Percentiles rank a stretch among this genome's conserved stretches.
Conservation (phyloP, 164 flowering plant species). For the Pachysandra terminalis region DNA sequence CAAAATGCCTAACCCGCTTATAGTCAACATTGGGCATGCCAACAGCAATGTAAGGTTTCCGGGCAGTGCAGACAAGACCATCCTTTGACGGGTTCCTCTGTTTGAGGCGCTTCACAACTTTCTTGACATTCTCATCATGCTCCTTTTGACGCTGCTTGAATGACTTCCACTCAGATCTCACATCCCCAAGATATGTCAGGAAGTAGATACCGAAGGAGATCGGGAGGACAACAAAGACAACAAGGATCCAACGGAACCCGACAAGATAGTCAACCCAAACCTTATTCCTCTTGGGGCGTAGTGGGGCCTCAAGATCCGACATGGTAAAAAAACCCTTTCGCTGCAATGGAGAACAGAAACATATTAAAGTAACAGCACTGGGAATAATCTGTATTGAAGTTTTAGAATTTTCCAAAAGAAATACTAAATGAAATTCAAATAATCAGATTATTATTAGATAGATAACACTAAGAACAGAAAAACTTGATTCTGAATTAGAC, state of each 20-base stretch:
- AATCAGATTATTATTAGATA: background rate
- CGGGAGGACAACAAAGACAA: constrained; percentile 93
- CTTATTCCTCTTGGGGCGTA: constrained; percentile 98
- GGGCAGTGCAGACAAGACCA: constrained; percentile 98
- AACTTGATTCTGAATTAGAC: no score
- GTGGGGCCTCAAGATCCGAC: constrained; percentile 84
- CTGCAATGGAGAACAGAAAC: constrained; percentile 1
- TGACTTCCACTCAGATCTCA: constrained; percentile 82
- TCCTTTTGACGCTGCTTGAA: constrained; percentile 88
- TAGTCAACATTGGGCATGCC: constrained; percentile 99
- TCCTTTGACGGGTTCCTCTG: constrained; percentile 85
- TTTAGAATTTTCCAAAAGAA: background rate
- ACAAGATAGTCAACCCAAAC: constrained; percentile 87
- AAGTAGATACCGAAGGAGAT: constrained; percentile 79
- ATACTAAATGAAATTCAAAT: background rate
- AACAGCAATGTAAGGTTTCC: constrained; percentile 97
- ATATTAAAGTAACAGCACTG: background rate
- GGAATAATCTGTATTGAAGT: background rate
- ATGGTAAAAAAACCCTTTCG: constrained; percentile 27
- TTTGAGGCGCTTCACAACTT: constrained; percentile 87
- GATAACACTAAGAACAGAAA: no score
- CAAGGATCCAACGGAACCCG: constrained; percentile 84
- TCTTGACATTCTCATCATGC: constrained; percentile 92
- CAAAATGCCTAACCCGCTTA: constrained; percentile 93
- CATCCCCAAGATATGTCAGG: constrained; percentile 86